Base-by-base conservation (phyloP, 2,329 filamentous ascomycete species). In the Zymoseptoria pseudotritici region DNA sequence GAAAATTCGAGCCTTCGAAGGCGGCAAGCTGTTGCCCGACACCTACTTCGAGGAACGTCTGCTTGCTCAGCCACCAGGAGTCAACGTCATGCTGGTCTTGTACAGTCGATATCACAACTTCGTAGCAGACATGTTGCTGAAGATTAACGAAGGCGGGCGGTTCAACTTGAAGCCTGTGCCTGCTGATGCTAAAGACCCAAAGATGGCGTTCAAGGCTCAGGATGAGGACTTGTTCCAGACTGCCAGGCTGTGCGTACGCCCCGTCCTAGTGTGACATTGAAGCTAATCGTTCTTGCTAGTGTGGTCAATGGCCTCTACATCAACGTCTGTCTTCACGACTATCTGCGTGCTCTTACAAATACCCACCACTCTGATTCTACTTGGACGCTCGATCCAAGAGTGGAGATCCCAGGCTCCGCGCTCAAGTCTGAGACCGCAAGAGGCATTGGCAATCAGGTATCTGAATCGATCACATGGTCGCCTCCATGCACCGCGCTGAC, bases 151-250 rank as follows among this genome's bases (percentile, higher is more conserved):
- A 42, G 89, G 92, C 66, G 53, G 83, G 82, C 53, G 84, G 83
- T 21, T 81, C 86, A 31, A 91, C 91, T 73, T 81, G 78, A 1
- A 83, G 82, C 4, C 70, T 75, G 0, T 76, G 84, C 17, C 36
- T 36, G 31, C 31, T 13, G 69, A 71, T n/a, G 67, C 72, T 57
- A 70, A 74, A 26, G 76, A 78, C 5, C 88, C 84, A 85, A 83
- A 81, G 65, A 89, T 88, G 73, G 84, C 31, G 31, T 4, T 13
- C 31, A 36, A 36, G 5, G 31, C 31, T 36, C 31, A 86, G 59
- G 89, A 92, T 65, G 84, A 91, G 55, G 88, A 92, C 62, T 76
- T 92, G 1, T 93, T 92, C 78, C 87, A 93, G 71, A 91, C 88
- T 0, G 88, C 86, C 8, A 82, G 89, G 7, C 78, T 92, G n/a